These are phyloP conservation scores for Myochromella boudieri DNA, from an alignment of 768 basidiomycete genomes.

Conservation along the genomic window DNA sequence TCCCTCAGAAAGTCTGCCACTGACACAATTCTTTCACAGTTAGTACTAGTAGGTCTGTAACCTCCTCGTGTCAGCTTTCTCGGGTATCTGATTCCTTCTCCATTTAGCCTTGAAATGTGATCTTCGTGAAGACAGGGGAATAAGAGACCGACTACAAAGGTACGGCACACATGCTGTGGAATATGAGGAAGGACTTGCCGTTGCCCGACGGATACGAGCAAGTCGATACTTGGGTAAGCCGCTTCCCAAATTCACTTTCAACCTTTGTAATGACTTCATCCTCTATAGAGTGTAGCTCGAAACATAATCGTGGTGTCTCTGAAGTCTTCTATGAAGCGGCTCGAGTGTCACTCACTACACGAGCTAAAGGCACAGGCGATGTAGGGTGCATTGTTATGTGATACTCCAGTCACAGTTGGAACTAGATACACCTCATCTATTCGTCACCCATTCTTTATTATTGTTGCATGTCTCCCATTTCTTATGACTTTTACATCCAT, in stretches of 20 bases:
- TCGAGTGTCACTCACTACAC: constrained; percentile 75
- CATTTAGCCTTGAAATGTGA: constrained; percentile 89
- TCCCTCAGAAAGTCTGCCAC: constrained; percentile 6
- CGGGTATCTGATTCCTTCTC: constrained; percentile 2
- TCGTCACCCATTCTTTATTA: neutral
- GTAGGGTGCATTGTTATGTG: constrained; percentile 62
- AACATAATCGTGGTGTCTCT: constrained; percentile 91
- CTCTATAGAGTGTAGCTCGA: constrained; percentile 87
- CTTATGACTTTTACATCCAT: constrained; percentile 11
- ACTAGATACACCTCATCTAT: neutral
- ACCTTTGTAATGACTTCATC: neutral
- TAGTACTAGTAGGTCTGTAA: constrained; percentile 84
- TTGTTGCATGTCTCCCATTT: constrained; percentile 1
- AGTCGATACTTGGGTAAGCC: constrained; percentile 88
- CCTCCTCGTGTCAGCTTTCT: constrained; percentile 1
- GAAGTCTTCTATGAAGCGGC: constrained; percentile 95
- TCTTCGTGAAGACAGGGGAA: constrained; percentile 78
- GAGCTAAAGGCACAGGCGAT: constrained; percentile 62
- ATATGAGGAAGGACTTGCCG: constrained; percentile 90
- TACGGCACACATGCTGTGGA: constrained; percentile 73
- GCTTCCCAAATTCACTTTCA: neutral
- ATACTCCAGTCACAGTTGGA: constrained; percentile 13
- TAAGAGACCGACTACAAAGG: constrained; percentile 70
- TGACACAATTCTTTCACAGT: constrained; percentile 38
- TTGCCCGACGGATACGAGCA: constrained; percentile 88